A percentile compares a stretch with the other conserved stretches of the same genome.
phyloP scores from a whole-genome alignment of 805 yeast genomes.

The Schizosaccharomyces japonicus region DNA sequence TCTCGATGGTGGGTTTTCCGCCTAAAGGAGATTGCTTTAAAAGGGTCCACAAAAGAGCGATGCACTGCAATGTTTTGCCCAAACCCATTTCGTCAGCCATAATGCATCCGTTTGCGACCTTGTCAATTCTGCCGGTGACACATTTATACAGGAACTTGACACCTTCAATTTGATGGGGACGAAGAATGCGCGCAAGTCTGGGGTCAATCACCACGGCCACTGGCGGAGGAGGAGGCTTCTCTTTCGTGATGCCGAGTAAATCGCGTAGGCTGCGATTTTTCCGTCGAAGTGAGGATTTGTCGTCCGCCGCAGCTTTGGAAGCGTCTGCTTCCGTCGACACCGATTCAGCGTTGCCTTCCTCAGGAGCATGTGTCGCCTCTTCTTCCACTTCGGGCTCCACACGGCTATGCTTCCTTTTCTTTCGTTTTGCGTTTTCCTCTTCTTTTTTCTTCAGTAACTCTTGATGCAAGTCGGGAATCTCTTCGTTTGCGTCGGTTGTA shows the following conservation, averaged over 20 bases:
- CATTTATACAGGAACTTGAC: slow-evolving; percentile 76
- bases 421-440: background rate
- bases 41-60: slow-evolving; percentile 78
- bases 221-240: slow-evolving; percentile 33
- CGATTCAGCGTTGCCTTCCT: background rate
- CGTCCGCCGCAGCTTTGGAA: slow-evolving; percentile 6
- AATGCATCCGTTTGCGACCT: slow-evolving; percentile 72
- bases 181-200: slow-evolving; percentile 46
- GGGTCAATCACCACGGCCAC: slow-evolving; percentile 96
- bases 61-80: slow-evolving; percentile 76
- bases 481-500: slow-evolving; percentile 38
- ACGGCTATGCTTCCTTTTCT: background rate
- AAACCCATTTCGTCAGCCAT: slow-evolving; percentile 98
- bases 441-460: background rate
- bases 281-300: slow-evolving; percentile 16
- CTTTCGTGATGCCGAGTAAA: slow-evolving; percentile 43
- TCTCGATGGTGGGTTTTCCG: slow-evolving; percentile 47
- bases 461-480: slow-evolving; percentile 7
- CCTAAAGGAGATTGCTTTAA: slow-evolving; percentile 73
- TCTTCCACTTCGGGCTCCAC: background rate
- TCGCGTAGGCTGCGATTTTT: slow-evolving; percentile 49
- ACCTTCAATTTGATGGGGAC: slow-evolving; percentile 95
- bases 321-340: background rate
- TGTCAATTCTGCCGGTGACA: slow-evolving; percentile 36
- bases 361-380: background rate